Conservation (phyloP, 495 filamentous ascomycete species). For the Aspergillus carlsbadensis region DNA sequence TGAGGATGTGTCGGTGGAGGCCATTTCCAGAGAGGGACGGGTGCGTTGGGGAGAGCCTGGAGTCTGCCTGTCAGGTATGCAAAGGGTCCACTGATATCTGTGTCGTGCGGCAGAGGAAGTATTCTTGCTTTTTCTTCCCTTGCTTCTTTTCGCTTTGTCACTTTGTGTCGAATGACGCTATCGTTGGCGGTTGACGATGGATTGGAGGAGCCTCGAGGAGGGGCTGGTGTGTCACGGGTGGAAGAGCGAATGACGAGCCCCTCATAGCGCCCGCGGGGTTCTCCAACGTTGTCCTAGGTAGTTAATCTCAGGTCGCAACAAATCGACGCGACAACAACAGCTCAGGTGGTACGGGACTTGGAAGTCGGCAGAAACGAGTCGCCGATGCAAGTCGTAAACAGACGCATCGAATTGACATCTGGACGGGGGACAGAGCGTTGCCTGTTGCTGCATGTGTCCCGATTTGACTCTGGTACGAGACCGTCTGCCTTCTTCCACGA, state of each 20-base stretch:
- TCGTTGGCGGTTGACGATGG: neutral
- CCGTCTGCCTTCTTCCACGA: too few species aligned
- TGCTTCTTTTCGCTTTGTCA: neutral
- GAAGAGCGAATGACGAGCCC: too few species aligned
- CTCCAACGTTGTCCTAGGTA: too few species aligned
- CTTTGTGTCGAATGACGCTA: neutral
- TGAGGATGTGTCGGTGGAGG: slow-evolving; percentile 13
- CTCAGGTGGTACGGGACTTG: neutral
- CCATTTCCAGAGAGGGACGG: slow-evolving; percentile 14
- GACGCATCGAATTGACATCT: slow-evolving; percentile 5
- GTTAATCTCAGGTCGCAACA: too few species aligned
- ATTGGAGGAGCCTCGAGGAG: too few species aligned
- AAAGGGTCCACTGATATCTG: neutral
- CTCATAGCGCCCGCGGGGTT: too few species aligned
- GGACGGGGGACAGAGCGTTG: slow-evolving; percentile 5
- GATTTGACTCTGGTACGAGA: neutral
- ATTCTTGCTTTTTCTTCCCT: neutral
- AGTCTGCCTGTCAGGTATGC: neutral
- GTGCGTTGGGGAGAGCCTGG: neutral
- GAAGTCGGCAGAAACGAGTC: too few species aligned
- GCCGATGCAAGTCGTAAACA: neutral
- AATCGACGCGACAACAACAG: neutral
- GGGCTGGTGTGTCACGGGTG: too few species aligned
- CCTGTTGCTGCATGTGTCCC: neutral
- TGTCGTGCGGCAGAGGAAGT: neutral